phyloP scores from a whole-genome alignment of 2,329 filamentous ascomycete genomes.

The Hypoxylon sp. region DNA sequence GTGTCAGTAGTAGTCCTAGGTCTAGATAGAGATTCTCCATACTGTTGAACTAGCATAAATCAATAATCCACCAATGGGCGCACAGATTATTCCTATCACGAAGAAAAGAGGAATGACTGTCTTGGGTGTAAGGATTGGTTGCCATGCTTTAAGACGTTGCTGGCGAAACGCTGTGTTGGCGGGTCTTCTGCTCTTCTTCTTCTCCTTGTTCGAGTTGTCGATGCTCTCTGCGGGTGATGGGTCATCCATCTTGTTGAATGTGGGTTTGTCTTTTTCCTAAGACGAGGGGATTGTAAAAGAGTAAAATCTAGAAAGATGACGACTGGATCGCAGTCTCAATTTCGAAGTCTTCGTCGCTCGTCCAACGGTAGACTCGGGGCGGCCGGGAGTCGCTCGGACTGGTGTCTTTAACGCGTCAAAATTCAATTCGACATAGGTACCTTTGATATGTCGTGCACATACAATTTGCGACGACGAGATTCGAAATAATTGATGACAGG shows the following conservation, averaged over 20 bases:
- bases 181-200: slow-evolving; percentile 89
- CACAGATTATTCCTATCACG: slow-evolving; percentile 82
- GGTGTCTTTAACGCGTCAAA: slow-evolving; percentile 7
- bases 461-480: slow-evolving; percentile 2
- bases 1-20: slow-evolving; percentile 26
- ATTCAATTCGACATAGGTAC: slow-evolving; percentile 6
- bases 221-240: slow-evolving; percentile 59
- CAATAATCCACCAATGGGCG: slow-evolving; percentile 86
- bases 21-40: slow-evolving; percentile 37
- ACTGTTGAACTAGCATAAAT: slow-evolving; percentile 87
- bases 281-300: neutral
- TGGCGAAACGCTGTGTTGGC: slow-evolving; percentile 97
- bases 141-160: slow-evolving; percentile 97
- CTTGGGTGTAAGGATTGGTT: slow-evolving; percentile 96
- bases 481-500: slow-evolving; percentile 11
- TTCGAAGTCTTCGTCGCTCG: slow-evolving; percentile 6
- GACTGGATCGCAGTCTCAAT: slow-evolving; percentile 1
- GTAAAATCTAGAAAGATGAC: neutral
- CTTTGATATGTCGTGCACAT: slow-evolving; percentile 1
- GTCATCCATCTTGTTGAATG: slow-evolving; percentile 56
- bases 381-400: slow-evolving; percentile 16
- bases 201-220: slow-evolving; percentile 68
- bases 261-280: neutral
- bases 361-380: slow-evolving; percentile 15
- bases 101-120: slow-evolving; percentile 74